Percentiles rank a stretch among this genome's conserved stretches.
Evolutionary conservation across 805 yeast species (phyloP).

Genomic region (Metschnikowia amazonensis): DNA sequence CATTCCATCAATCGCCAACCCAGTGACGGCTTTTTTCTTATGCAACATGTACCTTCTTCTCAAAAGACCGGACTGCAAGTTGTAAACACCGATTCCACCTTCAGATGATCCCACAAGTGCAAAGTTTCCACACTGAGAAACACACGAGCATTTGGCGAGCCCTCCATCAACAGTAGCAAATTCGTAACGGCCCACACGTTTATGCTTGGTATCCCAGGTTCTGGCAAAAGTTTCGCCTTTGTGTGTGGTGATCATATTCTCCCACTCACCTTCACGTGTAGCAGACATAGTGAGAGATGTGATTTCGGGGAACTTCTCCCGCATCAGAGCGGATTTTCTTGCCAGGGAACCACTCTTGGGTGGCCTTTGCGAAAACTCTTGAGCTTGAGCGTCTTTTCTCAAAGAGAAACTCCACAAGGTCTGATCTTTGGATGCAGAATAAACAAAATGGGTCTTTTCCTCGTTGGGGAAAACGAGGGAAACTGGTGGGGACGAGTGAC

Average conservation of each 20-base stretch:
- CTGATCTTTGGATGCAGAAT: constrained; percentile 82
- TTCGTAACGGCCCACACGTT: constrained; percentile 72
- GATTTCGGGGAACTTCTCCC: constrained; percentile 76
- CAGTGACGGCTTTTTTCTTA: constrained; percentile 73
- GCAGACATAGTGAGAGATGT: constrained; percentile 66
- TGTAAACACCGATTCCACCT: constrained; percentile 84
- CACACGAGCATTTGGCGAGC: constrained; percentile 65
- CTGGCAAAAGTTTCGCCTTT: constrained; percentile 78
- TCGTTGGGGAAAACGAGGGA: constrained; percentile 71
- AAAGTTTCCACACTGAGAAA: constrained; percentile 94
- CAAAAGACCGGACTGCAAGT: constrained; percentile 84
- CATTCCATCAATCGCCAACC: constrained; percentile 85
- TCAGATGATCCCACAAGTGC: constrained; percentile 83
- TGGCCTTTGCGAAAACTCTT: constrained; percentile 79
- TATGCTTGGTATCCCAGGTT: constrained; percentile 81
- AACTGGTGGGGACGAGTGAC: constrained; percentile 92
- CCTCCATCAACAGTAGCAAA: constrained; percentile 77
- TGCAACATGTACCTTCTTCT: constrained; percentile 69
- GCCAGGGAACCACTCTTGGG: constrained; percentile 27
- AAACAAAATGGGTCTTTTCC: constrained; percentile 70
- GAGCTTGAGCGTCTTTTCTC: constrained; percentile 94
- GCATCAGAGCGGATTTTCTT: constrained; percentile 43
- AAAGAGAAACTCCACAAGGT: constrained; percentile 90
- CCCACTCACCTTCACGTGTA: constrained; percentile 88
- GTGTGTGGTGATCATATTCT: constrained; percentile 85